Evolutionary conservation across 2,329 filamentous ascomycete species (phyloP), one percentile per base, ranked within the genome.

Genomic region (Pseudogymnoascus sp.): DNA sequence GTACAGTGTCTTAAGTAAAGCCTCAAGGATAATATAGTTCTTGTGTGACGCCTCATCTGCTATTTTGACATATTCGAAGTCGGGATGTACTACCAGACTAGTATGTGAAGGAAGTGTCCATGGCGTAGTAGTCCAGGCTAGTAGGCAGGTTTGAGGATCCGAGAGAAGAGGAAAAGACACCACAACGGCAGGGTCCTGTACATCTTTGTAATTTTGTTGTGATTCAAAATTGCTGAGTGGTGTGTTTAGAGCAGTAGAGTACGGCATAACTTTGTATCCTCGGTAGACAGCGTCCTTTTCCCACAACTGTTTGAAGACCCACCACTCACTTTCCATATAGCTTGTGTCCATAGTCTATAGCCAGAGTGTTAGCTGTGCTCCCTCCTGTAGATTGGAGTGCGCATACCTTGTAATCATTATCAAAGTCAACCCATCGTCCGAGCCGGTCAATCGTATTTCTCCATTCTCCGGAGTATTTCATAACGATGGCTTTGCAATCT

Each of bases 251-350:
- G 88, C 91, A 1, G 92, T 97, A 31, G 91, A 96, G 76, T 94
- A 97, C 10, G 93, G 93, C 90, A 97, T 94, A 65, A 97, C 91
- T 71, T 87, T 86, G 75, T 94, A 90, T 44, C 91, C 92, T 68
- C 91, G 89, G 74, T 97, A 97, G 61, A 97, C 91, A 65, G 89
- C 81, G 62, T 86, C 90, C 77, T 96, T 96, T 69, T 96, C 90
- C 74, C 91, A 95, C 25, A 97, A 81, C 73, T 93, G 86, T 79
- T 94, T 95, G 80, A 96, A 96, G 15, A 94, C 89, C 92, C 93
- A 97, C 93, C 93, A 97, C 67, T 90, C 86, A 0, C 89, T 89
- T 78, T 97, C 93, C 93, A 97, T 97, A 77, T 95, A 97, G 17
- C 80, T 87, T n/a, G 88, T 82, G 74, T 97, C 89, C 91, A 97